A percentile compares a stretch with the other conserved stretches of the same genome.
phyloP scores from a whole-genome alignment of 2,329 filamentous ascomycete genomes.

The Daldinia sp. region DNA sequence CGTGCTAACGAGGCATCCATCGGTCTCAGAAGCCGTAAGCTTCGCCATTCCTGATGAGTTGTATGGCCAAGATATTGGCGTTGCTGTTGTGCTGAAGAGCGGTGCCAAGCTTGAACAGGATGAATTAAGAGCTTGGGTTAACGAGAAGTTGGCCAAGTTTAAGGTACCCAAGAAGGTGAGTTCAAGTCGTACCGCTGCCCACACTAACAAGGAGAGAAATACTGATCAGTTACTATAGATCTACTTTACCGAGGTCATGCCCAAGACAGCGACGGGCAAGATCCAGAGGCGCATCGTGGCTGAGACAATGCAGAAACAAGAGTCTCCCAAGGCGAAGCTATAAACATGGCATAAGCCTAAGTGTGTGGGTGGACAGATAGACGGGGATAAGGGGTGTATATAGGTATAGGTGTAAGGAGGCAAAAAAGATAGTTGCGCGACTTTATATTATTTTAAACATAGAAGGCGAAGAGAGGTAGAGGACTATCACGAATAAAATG shows the following conservation, averaged over 20 bases:
- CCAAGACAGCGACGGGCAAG: conserved; percentile 93
- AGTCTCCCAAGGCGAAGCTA: conserved; percentile 65
- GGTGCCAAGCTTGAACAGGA: conserved; percentile 67
- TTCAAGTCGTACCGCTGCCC: conserved; percentile 12
- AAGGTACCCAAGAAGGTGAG: conserved; percentile 85
- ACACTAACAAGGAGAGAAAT: neutral
- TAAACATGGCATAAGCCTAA: conserved; percentile 50
- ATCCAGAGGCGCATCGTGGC: conserved; percentile 89
- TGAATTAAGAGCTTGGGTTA: conserved; percentile 76
- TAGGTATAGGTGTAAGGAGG: neutral
- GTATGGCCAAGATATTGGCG: conserved; percentile 84
- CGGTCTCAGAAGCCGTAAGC: conserved; percentile 81
- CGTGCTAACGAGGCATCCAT: conserved; percentile 77
- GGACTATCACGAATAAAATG: neutral
- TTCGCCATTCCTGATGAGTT: conserved; percentile 86
- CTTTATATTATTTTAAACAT: too few relatives aligned
- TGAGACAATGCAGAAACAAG: conserved; percentile 83
- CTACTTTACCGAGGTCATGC: conserved; percentile 86
- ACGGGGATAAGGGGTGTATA: conserved; percentile 7
- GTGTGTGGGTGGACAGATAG: neutral
- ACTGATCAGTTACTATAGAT: conserved; percentile 60
- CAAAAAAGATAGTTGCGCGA: neutral
- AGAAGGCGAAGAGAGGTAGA: neutral
- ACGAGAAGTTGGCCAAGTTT: conserved; percentile 80
- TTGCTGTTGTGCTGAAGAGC: conserved; percentile 79